phyloP scores from a whole-genome alignment of 1,284 basidiomycete genomes.

The Schizopora paradoxa region DNA sequence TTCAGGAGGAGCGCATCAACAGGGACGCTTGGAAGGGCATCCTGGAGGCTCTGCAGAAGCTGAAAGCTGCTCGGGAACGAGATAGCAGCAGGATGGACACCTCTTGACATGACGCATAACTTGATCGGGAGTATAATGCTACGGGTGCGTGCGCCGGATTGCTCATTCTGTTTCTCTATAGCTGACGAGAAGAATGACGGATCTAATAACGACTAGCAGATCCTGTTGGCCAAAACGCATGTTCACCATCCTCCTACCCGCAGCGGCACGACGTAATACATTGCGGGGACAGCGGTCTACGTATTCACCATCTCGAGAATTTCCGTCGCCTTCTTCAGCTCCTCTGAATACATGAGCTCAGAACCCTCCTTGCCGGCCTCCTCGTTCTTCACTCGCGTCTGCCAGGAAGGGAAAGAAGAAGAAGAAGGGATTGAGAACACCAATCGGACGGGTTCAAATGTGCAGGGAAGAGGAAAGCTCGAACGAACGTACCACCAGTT shows the following conservation, averaged over 20 bases:
- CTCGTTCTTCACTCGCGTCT: too few species aligned
- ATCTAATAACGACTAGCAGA: too few species aligned
- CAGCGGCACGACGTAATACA: not conserved
- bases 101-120: not conserved
- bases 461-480: too few species aligned
- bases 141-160: not conserved
- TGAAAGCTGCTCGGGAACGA: conserved; percentile 44
- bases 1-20: conserved; percentile 72
- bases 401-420: conserved; percentile 6
- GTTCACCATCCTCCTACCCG: not conserved
- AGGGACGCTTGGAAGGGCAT: conserved; percentile 73
- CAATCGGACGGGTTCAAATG: too few species aligned
- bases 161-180: not conserved
- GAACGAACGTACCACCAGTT: conserved; percentile 58
- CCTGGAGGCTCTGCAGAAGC: conserved; percentile 54
- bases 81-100: conserved; percentile 21
- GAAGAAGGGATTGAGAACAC: conserved; percentile 8
- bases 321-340: conserved; percentile 54
- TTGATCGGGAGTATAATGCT: not conserved
- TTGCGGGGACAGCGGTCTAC: not conserved
- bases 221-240: not conserved
- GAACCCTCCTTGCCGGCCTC: conserved; percentile 44
- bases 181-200: too few species aligned
- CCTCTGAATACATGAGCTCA: conserved; percentile 44
- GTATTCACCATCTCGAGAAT: conserved; percentile 42